Base-by-base conservation (phyloP, 1,284 basidiomycete genomes). In the Puccinia polysora region DNA sequence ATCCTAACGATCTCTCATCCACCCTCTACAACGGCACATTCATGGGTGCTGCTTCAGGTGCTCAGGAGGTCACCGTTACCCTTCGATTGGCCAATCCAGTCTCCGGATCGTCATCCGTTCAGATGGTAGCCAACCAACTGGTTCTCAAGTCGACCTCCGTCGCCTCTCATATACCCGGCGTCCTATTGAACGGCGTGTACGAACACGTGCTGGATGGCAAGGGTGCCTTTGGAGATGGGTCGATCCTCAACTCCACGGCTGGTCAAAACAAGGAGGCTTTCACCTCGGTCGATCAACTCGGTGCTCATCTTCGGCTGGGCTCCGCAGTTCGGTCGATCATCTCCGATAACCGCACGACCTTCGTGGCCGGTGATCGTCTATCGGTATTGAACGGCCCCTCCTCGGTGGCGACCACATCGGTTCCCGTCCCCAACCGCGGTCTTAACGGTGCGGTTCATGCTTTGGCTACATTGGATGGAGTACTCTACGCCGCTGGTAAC, bases 11-110 rank as follows among this genome's bases (percentile, higher is more conserved):
- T 78, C 81, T 82, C 12, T 79, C 81, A 7, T 81, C 84, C 1
- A 81, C 85, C 12, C 83, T 98, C 68, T 98, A 95, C 81, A 86
- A 84, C 69, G 94, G 94, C 15, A 86, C 88, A 12, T 84, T 97
- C 47, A 83, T 89, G 32, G 88, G 89, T 4, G 85, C 88, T 0
- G 85, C 52, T 4, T 59, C 87, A 0, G 83, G 86, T 3, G 78
- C 78, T 40, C 30, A 36, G 1, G 80, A 85, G 59, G 94, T 93
- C 79, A 85, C 84, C 32, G 86, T 86, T 14, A 91, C 88, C 0
- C 83, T 96, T 72, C 84, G 84, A 49, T 25, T 45, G 34, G 65
- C 32, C 49, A 36, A 76, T 20, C 50, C 70, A 10, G 23, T 87
- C 91, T 83, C 83, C 83, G 10, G 83, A 91, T 63, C 85, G 86